These are phyloP conservation scores for Magnaporthales sp. DNA, from an alignment of 2,329 filamentous ascomycete species.

Conservation along the genomic window DNA sequence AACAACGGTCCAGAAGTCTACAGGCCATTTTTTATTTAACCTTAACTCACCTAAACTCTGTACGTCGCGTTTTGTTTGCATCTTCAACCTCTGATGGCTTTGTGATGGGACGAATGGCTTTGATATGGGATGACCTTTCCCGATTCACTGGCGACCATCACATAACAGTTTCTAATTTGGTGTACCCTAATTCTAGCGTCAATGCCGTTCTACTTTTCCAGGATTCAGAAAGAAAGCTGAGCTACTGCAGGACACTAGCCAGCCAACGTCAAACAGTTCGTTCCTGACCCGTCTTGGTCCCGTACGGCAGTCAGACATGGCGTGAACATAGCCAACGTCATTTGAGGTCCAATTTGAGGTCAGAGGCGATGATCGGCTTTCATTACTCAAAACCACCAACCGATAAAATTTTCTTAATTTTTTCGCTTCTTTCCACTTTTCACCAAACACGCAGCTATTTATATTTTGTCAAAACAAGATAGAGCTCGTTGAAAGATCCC, in stretches of 20 bases:
- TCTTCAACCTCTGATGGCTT: background rate
- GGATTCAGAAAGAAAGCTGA: background rate
- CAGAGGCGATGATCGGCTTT: background rate
- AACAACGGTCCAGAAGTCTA: background rate
- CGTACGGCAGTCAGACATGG: background rate
- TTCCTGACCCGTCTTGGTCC: background rate
- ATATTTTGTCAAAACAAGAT: background rate
- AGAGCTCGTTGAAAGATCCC: background rate
- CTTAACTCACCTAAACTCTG: background rate
- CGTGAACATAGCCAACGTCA: background rate
- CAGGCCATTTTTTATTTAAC: background rate
- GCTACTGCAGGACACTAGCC: no score
- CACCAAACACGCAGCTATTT: background rate
- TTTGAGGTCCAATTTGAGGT: background rate
- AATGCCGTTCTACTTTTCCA: background rate
- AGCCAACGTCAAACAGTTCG: background rate
- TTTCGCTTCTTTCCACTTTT: background rate
- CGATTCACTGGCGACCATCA: background rate
- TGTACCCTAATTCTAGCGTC: background rate
- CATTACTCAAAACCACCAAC: background rate
- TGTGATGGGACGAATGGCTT: background rate
- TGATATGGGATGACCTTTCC: background rate
- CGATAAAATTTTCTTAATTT: background rate
- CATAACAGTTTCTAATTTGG: background rate
- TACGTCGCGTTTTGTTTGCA: background rate